These are phyloP conservation scores for Fragilariopsis cylindrus DNA, from an alignment of 108 stramenopile species.

Conservation along the genomic window DNA sequence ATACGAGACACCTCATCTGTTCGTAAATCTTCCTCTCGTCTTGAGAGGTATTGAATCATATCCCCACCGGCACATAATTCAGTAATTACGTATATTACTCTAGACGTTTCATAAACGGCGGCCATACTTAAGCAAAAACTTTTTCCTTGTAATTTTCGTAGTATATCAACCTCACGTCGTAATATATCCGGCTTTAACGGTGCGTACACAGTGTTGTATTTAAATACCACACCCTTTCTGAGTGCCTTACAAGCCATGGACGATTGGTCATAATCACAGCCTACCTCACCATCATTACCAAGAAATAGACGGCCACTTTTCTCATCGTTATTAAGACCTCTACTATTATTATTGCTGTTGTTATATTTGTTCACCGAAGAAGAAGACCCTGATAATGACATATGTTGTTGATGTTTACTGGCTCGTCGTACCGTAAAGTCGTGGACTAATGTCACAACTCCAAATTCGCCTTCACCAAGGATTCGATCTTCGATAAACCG, in stretches of 20 bases:
- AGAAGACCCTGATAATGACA: neutral
- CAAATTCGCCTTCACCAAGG: conserved; percentile 83
- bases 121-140: conserved; percentile 49
- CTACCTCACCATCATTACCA: neutral
- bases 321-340: neutral
- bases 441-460: conserved; percentile 73
- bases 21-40: conserved; percentile 58
- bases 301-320: too few relatives aligned
- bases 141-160: conserved; percentile 60
- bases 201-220: conserved; percentile 75
- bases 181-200: conserved; percentile 72
- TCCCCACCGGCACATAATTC: conserved; percentile 82
- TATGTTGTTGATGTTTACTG: neutral
- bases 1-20: conserved; percentile 87
- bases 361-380: neutral
- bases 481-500: conserved; percentile 64
- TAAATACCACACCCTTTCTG: conserved; percentile 77
- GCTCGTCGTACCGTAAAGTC: conserved; percentile 22
- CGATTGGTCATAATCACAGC: conserved; percentile 1
- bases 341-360: neutral
- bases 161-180: conserved; percentile 67
- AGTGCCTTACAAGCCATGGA: conserved; percentile 64
- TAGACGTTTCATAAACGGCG: conserved; percentile 69
- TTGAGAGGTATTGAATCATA: conserved; percentile 76
- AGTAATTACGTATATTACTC: conserved; percentile 63